Evolutionary conservation across 805 yeast genomes (phyloP).

Genomic region (Candida berthetii): DNA sequence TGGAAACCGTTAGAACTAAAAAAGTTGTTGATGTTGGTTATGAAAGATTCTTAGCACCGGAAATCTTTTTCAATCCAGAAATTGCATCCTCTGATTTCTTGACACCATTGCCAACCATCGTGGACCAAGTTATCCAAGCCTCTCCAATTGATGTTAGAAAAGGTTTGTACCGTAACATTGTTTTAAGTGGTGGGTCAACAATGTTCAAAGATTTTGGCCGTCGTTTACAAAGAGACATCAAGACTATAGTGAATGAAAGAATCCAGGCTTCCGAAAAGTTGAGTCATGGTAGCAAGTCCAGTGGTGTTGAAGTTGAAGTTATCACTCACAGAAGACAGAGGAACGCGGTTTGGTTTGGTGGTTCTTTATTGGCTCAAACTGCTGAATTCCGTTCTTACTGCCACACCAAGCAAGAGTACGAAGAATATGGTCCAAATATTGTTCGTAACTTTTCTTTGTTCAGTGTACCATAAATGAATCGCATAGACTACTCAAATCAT

Average conservation of each 20-base stretch:
- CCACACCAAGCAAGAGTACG: slow-evolving; percentile 95
- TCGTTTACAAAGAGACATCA: slow-evolving; percentile 92
- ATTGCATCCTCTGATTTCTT: slow-evolving; percentile 92
- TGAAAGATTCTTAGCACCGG: slow-evolving; percentile 98
- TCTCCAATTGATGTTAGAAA: slow-evolving; percentile 98
- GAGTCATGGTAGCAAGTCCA: slow-evolving; percentile 60
- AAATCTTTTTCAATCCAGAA: slow-evolving; percentile 96
- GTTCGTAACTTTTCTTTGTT: slow-evolving; percentile 95
- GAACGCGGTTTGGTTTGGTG: slow-evolving; percentile 99
- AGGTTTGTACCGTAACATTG: slow-evolving; percentile 92
- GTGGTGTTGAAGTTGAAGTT: slow-evolving; percentile 96
- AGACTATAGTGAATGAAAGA: slow-evolving; percentile 81
- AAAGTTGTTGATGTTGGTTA: slow-evolving; percentile 89
- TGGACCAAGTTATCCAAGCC: slow-evolving; percentile 90
- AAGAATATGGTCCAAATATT: slow-evolving; percentile 95
- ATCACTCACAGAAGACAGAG: slow-evolving; percentile 96
- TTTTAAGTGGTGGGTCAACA: slow-evolving; percentile 94
- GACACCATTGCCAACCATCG: slow-evolving; percentile 94
- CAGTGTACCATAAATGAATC: slow-evolving; percentile 61
- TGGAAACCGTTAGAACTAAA: slow-evolving; percentile 65
- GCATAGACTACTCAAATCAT: no score
- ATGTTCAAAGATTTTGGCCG: slow-evolving; percentile 99
- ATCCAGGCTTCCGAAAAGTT: slow-evolving; percentile 74
- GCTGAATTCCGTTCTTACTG: slow-evolving; percentile 94
- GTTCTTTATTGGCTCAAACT: slow-evolving; percentile 93